Evolutionary conservation across 768 basidiomycete genomes (phyloP), one percentile per base, ranked within the genome.

Genomic region (Suillus plorans): DNA sequence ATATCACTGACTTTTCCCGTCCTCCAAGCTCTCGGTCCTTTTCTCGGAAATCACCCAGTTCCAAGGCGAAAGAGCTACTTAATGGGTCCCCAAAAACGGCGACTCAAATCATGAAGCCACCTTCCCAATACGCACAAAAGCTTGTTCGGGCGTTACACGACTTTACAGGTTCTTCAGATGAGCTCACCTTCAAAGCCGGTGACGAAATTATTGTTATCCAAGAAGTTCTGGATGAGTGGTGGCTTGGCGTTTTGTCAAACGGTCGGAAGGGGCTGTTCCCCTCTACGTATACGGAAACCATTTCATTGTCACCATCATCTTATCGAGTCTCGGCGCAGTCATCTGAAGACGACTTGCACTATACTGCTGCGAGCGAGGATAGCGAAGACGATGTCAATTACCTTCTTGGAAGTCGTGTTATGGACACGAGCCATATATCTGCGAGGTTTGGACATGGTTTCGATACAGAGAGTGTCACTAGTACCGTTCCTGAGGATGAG

Each of bases 161-260:
- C 74, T 96, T 94, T 74, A 75, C 79, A 0, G 91, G 87, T 3
- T 88, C 88, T 2, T 78, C 85, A 2, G 94, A 95, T 68, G 95
- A 97, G 74, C 80, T 97, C 44, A 83, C 83, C 50, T 89, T 97
- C 78, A 83, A 79, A 64, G 79, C 82, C 5, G 95, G 94, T 0
- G 89, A 90, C 47, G 86, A 92, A 68, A 90, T 97, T 63, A 75
- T 82, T 16, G 88, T 95, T 36, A 69, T 92, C 36, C 88, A 87
- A 41, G 93, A 96, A 73, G 91, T 95, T 1, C 80, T 94, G 41
- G 91, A 92, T 66, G 94, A 87, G 65, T 96, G 95, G 95, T 96
- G 93, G 91, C 85, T 94, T 80, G 95, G 94, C 8, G 87, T 91
- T 72, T 73, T 86, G 41, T 69, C 65, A 52, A 78, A 84, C 63